phyloP scores from a whole-genome alignment of 139 green algal genomes.

The Picochlorum sp. region DNA sequence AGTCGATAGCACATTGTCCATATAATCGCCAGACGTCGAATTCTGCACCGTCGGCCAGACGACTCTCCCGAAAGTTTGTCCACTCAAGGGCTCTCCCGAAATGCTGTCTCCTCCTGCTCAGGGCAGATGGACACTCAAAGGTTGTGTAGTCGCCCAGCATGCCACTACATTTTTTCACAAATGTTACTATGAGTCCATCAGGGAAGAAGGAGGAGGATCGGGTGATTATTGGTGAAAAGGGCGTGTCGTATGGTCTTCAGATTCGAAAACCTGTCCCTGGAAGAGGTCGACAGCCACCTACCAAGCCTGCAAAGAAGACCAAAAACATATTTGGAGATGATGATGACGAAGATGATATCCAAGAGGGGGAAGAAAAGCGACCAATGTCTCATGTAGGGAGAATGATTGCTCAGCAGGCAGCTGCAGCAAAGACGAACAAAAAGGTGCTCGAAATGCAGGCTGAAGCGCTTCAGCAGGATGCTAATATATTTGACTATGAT shows the following conservation, averaged over 20 bases:
- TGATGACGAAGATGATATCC: slow-evolving; percentile 46
- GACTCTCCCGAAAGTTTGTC: no score
- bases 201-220: not conserved
- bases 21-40: no score
- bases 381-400: slow-evolving; percentile 35
- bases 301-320: not conserved
- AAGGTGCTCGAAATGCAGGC: slow-evolving; percentile 58
- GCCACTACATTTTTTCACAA: no score
- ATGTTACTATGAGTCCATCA: no score
- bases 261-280: slow-evolving; percentile 14
- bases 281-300: slow-evolving; percentile 10
- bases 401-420: slow-evolving; percentile 53
- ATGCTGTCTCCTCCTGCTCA: no score
- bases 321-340: slow-evolving; percentile 49
- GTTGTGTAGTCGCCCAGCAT: no score
- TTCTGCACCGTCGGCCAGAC: no score
- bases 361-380: slow-evolving; percentile 37
- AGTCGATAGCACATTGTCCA: no score
- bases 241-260: slow-evolving; percentile 71
- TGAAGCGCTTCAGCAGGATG: slow-evolving; percentile 78
- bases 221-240: slow-evolving; percentile 47
- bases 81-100: no score
- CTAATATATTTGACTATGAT: slow-evolving; percentile 92
- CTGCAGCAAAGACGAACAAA: slow-evolving; percentile 45
- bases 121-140: no score